phyloP scores from a whole-genome alignment of 1,284 basidiomycete species.

The Porodaedalea pini region DNA sequence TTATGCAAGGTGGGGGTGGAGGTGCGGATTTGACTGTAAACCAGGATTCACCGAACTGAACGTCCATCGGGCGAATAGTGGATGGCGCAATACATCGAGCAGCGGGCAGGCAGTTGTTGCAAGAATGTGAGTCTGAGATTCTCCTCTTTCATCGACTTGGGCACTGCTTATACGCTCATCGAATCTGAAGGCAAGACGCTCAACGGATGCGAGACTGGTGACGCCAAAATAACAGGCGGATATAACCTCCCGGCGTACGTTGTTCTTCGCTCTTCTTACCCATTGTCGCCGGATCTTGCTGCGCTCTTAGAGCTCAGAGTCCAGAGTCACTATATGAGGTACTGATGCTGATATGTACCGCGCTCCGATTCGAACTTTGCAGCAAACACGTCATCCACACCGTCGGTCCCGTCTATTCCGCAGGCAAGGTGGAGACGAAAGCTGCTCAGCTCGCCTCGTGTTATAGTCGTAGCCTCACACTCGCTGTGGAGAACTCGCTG shows the following conservation, averaged over 20 bases:
- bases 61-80: constrained; percentile 42
- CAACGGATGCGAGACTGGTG: constrained; percentile 77
- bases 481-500: constrained; percentile 58
- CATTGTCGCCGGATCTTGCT: background rate
- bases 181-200: constrained; percentile 51
- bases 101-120: constrained; percentile 69
- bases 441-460: constrained; percentile 65
- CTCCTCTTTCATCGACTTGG: constrained; percentile 11
- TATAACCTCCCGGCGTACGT: constrained; percentile 69
- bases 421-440: constrained; percentile 39
- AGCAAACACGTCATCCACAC: constrained; percentile 83
- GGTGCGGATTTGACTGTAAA: constrained; percentile 40
- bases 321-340: no score
- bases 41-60: background rate
- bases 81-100: constrained; percentile 86
- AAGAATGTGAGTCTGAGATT: constrained; percentile 59
- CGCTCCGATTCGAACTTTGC: constrained; percentile 26
- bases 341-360: no score
- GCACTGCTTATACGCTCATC: constrained; percentile 10
- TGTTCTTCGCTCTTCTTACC: constrained; percentile 1
- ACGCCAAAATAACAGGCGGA: constrained; percentile 79
- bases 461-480: constrained; percentile 63
- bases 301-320: background rate
- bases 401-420: constrained; percentile 80
- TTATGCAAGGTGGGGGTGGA: constrained; percentile 59